Conservation (phyloP, 2,329 filamentous ascomycete genomes). For the Penicillium capsulatum region DNA sequence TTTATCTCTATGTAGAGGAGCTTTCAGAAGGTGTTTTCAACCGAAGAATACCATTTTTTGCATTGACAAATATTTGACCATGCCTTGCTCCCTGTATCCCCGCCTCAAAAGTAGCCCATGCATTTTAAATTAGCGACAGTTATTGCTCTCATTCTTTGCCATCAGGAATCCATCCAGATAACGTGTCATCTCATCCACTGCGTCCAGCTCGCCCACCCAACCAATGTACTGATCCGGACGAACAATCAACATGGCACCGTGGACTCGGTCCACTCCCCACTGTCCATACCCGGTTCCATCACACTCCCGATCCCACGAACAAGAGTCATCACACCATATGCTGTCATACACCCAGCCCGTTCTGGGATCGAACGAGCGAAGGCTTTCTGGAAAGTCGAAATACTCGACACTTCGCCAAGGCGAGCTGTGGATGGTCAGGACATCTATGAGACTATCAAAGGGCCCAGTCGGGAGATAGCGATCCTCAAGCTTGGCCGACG, state of each 20-base stretch:
- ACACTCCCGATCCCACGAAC: slow-evolving; percentile 20
- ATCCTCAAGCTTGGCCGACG: slow-evolving; percentile 37
- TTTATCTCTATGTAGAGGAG: too few relatives aligned
- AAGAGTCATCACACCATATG: slow-evolving; percentile 52
- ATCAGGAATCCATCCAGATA: slow-evolving; percentile 25
- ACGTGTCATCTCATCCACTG: slow-evolving; percentile 18
- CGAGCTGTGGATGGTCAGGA: slow-evolving; percentile 58
- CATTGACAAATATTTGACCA: too few relatives aligned
- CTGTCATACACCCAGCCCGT: slow-evolving; percentile 56
- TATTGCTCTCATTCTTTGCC: neutral
- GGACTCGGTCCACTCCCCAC: slow-evolving; percentile 24
- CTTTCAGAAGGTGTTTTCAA: too few relatives aligned
- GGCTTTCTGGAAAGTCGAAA: slow-evolving; percentile 48
- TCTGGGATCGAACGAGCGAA: slow-evolving; percentile 46
- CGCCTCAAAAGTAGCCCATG: too few relatives aligned
- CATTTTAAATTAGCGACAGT: too few relatives aligned
- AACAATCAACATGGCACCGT: slow-evolving; percentile 21
- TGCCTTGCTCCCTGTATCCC: too few relatives aligned
- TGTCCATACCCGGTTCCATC: slow-evolving; percentile 26
- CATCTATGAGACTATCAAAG: slow-evolving; percentile 53
- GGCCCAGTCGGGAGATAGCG: slow-evolving; percentile 38
- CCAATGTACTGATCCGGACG: slow-evolving; percentile 30
- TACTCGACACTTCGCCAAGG: slow-evolving; percentile 49
- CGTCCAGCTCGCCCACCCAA: slow-evolving; percentile 26
- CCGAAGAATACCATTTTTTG: too few relatives aligned